A percentile compares a stretch with the other conserved stretches of the same genome.
phyloP scores from a whole-genome alignment of 768 basidiomycete genomes.

The Lactifluus echinatus region DNA sequence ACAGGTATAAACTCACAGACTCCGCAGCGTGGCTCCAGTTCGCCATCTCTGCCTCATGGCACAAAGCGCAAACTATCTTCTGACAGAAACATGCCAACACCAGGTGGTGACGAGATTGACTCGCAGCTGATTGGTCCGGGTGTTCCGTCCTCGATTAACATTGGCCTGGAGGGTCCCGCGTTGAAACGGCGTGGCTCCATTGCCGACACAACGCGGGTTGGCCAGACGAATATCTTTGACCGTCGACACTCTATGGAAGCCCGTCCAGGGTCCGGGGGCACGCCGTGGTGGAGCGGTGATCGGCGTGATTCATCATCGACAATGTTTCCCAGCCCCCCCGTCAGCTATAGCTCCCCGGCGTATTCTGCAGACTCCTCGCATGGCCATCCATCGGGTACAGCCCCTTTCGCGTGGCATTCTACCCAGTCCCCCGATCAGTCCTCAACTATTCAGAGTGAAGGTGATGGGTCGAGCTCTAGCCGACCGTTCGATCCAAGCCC shows the following conservation, averaged over 20 bases:
- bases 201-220: constrained; percentile 68
- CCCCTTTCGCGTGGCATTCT: constrained; percentile 67
- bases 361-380: constrained; percentile 59
- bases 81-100: constrained; percentile 46
- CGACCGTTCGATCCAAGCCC: constrained; percentile 43
- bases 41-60: constrained; percentile 37
- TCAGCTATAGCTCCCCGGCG: constrained; percentile 42
- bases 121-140: constrained; percentile 62
- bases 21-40: constrained; percentile 19
- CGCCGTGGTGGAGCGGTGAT: constrained; percentile 55
- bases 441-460: constrained; percentile 25
- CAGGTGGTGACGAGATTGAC: constrained; percentile 56
- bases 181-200: constrained; percentile 80
- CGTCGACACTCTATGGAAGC: constrained; percentile 72
- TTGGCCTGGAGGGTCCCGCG: constrained; percentile 57
- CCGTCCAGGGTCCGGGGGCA: constrained; percentile 29
- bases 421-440: constrained; percentile 33
- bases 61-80: constrained; percentile 80
- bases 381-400: constrained; percentile 51
- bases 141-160: constrained; percentile 47
- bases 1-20: constrained; percentile 32
- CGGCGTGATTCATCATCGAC: constrained; percentile 70
- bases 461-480: constrained; percentile 23
- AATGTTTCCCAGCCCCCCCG: constrained; percentile 55
- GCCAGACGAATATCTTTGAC: constrained; percentile 68